Base-by-base conservation (phyloP, 2,329 filamentous ascomycete species). In the Alternaria gansuensis region DNA sequence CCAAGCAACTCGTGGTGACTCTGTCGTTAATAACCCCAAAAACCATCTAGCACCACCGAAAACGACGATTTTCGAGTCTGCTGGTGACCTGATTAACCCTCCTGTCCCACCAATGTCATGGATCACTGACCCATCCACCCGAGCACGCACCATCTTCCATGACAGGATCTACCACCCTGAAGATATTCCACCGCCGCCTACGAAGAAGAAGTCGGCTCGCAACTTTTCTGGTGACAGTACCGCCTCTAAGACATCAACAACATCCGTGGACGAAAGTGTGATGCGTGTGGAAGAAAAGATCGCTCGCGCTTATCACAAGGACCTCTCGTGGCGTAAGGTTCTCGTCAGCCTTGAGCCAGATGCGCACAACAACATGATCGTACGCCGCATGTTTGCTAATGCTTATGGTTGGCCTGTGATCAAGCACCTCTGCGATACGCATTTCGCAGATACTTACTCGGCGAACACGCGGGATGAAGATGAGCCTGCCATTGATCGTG, bases 221-320 rank as follows among this genome's bases (percentile, higher is more conserved):
- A 77, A 77, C 0, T 78, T 79, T 52, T 81, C 77, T 17, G 75
- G 69, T 37, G 78, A 79, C 1, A 72, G 68, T 40, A 57, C 37
- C 17, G 49, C 50, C n/a, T 74, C 74, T 17, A 66, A 70, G 37
- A n/a, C 60, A 2, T 73, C 71, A 14, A 58, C 62, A n/a, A 59
- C 54, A 0, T 72, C 64, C 43, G 72, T 77, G 13, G 75, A 81
- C 34, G 80, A 84, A 7, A 86, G 88, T 9, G 87, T 81, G 63
- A 93, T 98, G 87, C 92, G 91, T 63, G 93, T 98, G 0, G 95
- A 99, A 77, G 95, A 99, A 77, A 98, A 97, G 79, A 99, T 99
- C 66, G 95, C 95, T 2, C 87, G 95, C 45, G 95, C 93, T 13
- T 99, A 99, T 79, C 95, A 99, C 76, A 88, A 88, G 11, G 92